phyloP scores from a whole-genome alignment of 192 early-diverging fungal species.

The Rhizoclosmatium globosum region DNA sequence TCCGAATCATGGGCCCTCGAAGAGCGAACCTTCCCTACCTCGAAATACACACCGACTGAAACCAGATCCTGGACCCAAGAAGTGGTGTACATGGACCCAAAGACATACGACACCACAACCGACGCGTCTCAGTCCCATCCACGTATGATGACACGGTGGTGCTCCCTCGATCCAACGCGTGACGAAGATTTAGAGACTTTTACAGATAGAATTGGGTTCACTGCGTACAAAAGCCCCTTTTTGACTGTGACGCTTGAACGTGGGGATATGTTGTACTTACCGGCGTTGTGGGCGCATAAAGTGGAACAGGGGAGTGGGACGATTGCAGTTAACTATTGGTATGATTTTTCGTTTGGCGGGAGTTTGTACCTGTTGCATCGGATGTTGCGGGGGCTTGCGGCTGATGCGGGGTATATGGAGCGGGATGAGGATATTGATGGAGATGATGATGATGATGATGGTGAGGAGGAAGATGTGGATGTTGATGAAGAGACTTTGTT shows the following conservation, averaged over 20 bases:
- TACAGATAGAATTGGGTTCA: neutral
- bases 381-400: constrained; percentile 4
- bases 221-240: neutral
- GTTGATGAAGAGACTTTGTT: too few relatives aligned
- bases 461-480: too few relatives aligned
- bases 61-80: neutral
- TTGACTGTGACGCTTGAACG: constrained; percentile 37
- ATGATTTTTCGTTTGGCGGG: constrained; percentile 53
- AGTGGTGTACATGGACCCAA: constrained; percentile 5
- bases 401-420: constrained; percentile 14
- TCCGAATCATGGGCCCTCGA: constrained; percentile 40
- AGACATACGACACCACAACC: constrained; percentile 30
- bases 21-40: constrained; percentile 40
- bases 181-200: constrained; percentile 16
- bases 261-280: constrained; percentile 58
- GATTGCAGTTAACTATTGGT: constrained; percentile 65
- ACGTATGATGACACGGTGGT: constrained; percentile 29
- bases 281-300: constrained; percentile 57
- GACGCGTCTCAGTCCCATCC: constrained; percentile 10
- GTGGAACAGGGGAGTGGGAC: constrained; percentile 46
- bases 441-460: neutral
- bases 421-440: neutral
- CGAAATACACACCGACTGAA: constrained; percentile 38
- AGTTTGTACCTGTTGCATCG: neutral
- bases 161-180: constrained; percentile 23